Evolutionary conservation across 208 protist species (phyloP).

Genomic region (Leishmania guyanensis): DNA sequence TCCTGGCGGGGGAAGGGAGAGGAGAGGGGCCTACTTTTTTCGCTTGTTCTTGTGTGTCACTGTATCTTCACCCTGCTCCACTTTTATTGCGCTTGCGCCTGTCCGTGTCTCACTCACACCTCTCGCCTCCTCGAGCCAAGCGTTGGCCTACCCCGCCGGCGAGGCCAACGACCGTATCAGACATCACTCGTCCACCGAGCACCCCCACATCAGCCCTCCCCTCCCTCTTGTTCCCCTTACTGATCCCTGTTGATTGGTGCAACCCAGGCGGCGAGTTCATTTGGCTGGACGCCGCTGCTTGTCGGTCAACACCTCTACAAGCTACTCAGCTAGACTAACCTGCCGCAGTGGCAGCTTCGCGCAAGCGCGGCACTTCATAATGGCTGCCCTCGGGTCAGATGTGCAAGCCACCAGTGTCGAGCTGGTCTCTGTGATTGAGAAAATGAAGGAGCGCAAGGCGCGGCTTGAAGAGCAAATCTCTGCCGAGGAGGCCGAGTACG

Average conservation of each 20-base stretch:
- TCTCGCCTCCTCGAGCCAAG: neutral
- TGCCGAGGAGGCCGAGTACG: conserved; percentile 73
- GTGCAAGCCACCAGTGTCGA: conserved; percentile 86
- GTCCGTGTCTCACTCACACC: neutral
- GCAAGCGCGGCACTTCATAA: conserved; percentile 10
- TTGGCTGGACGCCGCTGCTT: neutral
- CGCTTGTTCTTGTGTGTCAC: neutral
- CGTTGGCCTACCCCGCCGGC: neutral
- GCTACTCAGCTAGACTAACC: no score
- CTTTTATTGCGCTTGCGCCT: neutral
- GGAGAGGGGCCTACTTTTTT: no score
- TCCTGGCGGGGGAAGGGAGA: no score
- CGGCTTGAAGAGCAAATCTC: conserved; percentile 73
- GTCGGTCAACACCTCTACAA: neutral
- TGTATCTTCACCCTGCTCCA: neutral
- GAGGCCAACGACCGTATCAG: neutral
- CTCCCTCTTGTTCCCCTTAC: neutral
- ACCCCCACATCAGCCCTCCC: neutral
- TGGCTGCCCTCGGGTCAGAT: conserved; percentile 84
- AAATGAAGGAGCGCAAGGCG: conserved; percentile 79
- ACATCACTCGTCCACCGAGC: neutral
- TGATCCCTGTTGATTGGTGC: neutral
- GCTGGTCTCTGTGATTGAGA: conserved; percentile 89
- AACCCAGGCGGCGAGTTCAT: neutral
- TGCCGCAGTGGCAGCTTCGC: neutral